A percentile compares a stretch with the other conserved stretches of the same genome.
phyloP scores from a whole-genome alignment of 345 rosid genomes.

The Clarkia xantiana region DNA sequence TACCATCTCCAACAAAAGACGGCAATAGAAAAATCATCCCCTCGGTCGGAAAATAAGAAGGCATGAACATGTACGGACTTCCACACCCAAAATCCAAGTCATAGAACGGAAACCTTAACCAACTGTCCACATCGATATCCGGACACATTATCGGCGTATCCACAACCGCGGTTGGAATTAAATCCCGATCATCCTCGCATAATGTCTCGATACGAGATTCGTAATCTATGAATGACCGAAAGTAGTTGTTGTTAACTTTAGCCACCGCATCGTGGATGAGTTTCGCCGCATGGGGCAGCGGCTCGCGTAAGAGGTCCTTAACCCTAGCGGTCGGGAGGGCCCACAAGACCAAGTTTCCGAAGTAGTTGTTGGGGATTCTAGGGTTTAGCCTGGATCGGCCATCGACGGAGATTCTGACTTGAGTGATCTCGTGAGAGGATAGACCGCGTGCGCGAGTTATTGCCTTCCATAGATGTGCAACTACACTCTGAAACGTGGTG shows the following conservation, averaged over 20 bases:
- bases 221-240: constrained; percentile 16
- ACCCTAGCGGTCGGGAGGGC: constrained; percentile 17
- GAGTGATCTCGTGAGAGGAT: constrained; percentile 7
- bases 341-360: constrained; percentile 27
- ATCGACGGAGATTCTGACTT: constrained; percentile 12
- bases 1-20: constrained; percentile 15
- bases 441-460: constrained; percentile 17
- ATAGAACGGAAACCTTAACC: constrained; percentile 22
- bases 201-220: too few species aligned
- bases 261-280: constrained; percentile 16
- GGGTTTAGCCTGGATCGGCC: constrained; percentile 14
- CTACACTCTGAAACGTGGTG: constrained; percentile 16
- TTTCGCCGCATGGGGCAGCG: constrained; percentile 12
- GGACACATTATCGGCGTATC: constrained; percentile 9
- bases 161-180: constrained; percentile 1
- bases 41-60: constrained; percentile 14
- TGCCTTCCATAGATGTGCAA: constrained; percentile 19
- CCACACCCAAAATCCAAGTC: constrained; percentile 22
- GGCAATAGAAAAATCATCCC: constrained; percentile 16
- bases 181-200: constrained; percentile 1
- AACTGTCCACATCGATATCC: constrained; percentile 20
- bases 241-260: constrained; percentile 13
- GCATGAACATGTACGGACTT: constrained; percentile 19
- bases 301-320: constrained; percentile 13
- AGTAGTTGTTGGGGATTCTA: constrained; percentile 17